Percentiles rank a stretch among this genome's conserved stretches.
Evolutionary conservation across 805 yeast genomes (phyloP).

Genomic region (Kregervanrija pseudodelftensis): DNA sequence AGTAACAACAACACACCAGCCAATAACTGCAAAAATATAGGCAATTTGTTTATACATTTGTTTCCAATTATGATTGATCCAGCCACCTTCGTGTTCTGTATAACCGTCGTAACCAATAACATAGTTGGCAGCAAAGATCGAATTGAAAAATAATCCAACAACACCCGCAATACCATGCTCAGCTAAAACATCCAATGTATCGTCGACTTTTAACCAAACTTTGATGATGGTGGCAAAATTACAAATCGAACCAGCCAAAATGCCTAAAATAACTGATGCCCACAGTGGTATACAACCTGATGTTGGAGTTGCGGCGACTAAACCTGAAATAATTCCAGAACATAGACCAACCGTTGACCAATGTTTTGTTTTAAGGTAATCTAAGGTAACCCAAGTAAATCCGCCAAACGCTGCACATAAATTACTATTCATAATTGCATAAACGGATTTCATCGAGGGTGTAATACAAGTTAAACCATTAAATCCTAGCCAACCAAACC

Average conservation of each 20-base stretch:
- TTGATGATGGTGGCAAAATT: conserved; percentile 86
- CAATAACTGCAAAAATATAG: conserved; percentile 66
- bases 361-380: conserved; percentile 79
- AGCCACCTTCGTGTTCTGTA: conserved; percentile 83
- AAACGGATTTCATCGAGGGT: conserved; percentile 77
- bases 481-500: conserved; percentile 96
- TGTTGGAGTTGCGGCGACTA: conserved; percentile 95
- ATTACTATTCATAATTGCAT: conserved; percentile 89
- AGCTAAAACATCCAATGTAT: conserved; percentile 91
- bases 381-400: conserved; percentile 84
- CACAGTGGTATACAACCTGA: conserved; percentile 88
- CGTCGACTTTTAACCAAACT: conserved; percentile 76
- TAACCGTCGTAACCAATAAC: conserved; percentile 88
- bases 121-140: conserved; percentile 77
- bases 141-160: conserved; percentile 84
- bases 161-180: conserved; percentile 98
- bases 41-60: conserved; percentile 89
- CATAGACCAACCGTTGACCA: conserved; percentile 95
- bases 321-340: conserved; percentile 91
- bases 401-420: conserved; percentile 87
- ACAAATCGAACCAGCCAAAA: conserved; percentile 75
- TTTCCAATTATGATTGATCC: conserved; percentile 85
- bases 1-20: conserved; percentile 71
- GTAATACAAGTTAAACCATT: conserved; percentile 84
- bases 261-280: conserved; percentile 83